Base-by-base conservation (phyloP, 2,329 filamentous ascomycete species). In the Trichoderma sp. region DNA sequence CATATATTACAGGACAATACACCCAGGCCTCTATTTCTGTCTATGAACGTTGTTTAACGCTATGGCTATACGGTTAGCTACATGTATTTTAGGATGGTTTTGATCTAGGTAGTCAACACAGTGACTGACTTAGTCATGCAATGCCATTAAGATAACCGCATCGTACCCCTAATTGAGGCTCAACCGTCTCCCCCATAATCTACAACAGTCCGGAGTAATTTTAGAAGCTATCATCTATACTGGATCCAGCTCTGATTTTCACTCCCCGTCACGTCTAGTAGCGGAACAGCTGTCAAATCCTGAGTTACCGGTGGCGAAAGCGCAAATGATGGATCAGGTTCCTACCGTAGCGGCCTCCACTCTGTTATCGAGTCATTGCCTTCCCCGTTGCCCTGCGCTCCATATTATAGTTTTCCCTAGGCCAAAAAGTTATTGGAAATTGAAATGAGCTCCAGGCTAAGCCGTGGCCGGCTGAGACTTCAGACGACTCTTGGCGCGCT, bases 301-400 rank as follows among this genome's bases (percentile, higher is more conserved):
- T 43, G 61, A 43, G 29, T 33, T 56, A 24, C 35, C 24, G 27
- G 13, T 61, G 60, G 43, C 67, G 31, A 47, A 40, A 49, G 60
- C 13, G 55, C 27, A 52, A 59, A 64, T 27, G 60, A 62, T 56
- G 59, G 40, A 58, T 33, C 37, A 58, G 24, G 24, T 61, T 27
- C 16, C 14, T 29, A 49, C 40, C 40, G 60, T 43, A 47, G 59
- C 52, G 55, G 55, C 40, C 53, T 67, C 64, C 55, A 49, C 64
- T 24, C 53, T 59, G 64, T 21, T 5, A 52, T 67, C 55, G 55
- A 67, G 64, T 67, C 64, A 67, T 59, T 67, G 40, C 24, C 37
- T 67, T 56, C 31, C 27, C 21, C 56, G 47, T 11, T 55, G 31
- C 35, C 63, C 63, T 67, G 55, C 52, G 21, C 64, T 67, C 64